Evolutionary conservation across 2,329 filamentous ascomycete genomes (phyloP).

Genomic region (Cladophialophora exuberans): DNA sequence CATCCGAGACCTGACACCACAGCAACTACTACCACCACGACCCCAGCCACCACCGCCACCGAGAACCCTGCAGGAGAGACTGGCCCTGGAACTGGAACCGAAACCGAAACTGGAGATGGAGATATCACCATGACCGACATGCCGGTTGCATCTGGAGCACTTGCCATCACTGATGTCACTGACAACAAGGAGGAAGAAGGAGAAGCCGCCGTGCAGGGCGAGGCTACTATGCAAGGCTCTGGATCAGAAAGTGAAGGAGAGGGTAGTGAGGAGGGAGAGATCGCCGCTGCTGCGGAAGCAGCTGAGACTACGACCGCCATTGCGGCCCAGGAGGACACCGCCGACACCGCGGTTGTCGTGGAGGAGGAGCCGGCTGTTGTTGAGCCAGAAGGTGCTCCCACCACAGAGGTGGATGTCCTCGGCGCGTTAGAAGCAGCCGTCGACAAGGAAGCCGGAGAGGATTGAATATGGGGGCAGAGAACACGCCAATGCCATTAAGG

Average conservation of each 20-base stretch:
- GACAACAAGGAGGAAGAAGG: too few relatives aligned
- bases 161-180: slow-evolving; percentile 2
- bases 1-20: slow-evolving; percentile 13
- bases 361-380: neutral
- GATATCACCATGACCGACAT: slow-evolving; percentile 16
- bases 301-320: neutral
- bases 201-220: slow-evolving; percentile 3
- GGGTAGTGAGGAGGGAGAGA: slow-evolving; percentile 34
- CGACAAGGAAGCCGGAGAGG: slow-evolving; percentile 13
- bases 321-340: neutral
- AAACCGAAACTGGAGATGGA: neutral
- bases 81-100: too few relatives aligned
- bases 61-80: neutral
- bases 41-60: neutral
- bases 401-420: slow-evolving; percentile 21
- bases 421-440: slow-evolving; percentile 24
- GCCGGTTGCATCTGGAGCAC: slow-evolving; percentile 2
- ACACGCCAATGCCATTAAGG: too few relatives aligned
- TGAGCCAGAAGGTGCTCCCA: slow-evolving; percentile 4
- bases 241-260: slow-evolving; percentile 32
- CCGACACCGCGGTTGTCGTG: neutral
- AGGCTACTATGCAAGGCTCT: slow-evolving; percentile 13
- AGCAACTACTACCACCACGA: neutral
- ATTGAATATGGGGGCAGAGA: too few relatives aligned
- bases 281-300: slow-evolving; percentile 18